A percentile compares a stretch with the other conserved stretches of the same genome.
Conservation (phyloP, 2,329 filamentous ascomycete species). For the Phialemoniopsis sp. region DNA sequence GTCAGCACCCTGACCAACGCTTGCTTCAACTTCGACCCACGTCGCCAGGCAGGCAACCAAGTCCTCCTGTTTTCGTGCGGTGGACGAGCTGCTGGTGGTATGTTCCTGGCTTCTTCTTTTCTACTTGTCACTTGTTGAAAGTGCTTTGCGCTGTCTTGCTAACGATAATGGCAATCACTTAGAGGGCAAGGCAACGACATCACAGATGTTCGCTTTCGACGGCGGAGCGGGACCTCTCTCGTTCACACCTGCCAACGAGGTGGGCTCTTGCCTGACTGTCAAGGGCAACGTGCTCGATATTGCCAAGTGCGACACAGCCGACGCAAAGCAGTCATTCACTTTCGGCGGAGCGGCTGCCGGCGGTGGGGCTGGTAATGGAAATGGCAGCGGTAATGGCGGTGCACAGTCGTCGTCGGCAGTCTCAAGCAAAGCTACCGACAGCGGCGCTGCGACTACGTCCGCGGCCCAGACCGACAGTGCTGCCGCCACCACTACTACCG, state of each 20-base stretch:
- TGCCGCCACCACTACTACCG: background rate
- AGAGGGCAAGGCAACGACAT: slow-evolving; percentile 43
- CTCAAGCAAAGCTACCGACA: background rate
- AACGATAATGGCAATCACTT: too few species aligned
- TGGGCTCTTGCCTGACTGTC: slow-evolving; percentile 40
- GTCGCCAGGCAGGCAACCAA: slow-evolving; percentile 44
- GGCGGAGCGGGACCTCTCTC: slow-evolving; percentile 34
- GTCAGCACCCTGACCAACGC: slow-evolving; percentile 55
- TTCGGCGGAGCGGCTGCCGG: slow-evolving; percentile 14
- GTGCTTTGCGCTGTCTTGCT: too few species aligned
- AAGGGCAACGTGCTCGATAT: slow-evolving; percentile 37
- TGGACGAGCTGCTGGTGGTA: slow-evolving; percentile 48
- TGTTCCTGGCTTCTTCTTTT: too few species aligned
- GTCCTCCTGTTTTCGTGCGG: slow-evolving; percentile 56
- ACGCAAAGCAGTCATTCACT: slow-evolving; percentile 37
- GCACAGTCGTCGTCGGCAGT: slow-evolving; percentile 11
- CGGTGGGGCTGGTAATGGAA: slow-evolving; percentile 4
- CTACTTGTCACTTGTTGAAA: too few species aligned
- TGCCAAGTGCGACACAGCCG: slow-evolving; percentile 32
- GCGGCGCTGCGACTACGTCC: background rate
- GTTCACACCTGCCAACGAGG: slow-evolving; percentile 40
- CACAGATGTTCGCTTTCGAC: slow-evolving; percentile 46
- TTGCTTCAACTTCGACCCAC: slow-evolving; percentile 54
- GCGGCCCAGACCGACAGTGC: background rate
- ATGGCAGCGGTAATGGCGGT: slow-evolving; percentile 3